Conservation (phyloP, 2,329 filamentous ascomycete species). For the Diaporthe citri region DNA sequence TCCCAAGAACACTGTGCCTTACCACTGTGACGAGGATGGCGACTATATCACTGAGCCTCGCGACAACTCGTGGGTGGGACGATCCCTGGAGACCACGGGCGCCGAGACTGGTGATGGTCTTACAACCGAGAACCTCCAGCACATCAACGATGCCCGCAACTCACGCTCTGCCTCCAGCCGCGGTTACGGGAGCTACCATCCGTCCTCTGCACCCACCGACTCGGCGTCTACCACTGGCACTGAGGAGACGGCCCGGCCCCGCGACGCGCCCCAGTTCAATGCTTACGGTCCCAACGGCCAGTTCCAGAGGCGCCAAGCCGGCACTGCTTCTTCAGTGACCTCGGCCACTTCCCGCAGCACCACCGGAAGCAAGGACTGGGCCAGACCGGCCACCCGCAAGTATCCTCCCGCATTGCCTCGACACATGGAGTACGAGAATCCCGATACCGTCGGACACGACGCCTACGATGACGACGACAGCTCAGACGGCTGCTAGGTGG, state of each 20-base stretch:
- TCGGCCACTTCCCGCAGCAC: constrained; percentile 1
- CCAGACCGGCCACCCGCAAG: constrained; percentile 40
- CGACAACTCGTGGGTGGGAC: background rate
- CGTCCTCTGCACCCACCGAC: constrained; percentile 31
- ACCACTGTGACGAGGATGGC: background rate
- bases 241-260: background rate
- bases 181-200: constrained; percentile 18
- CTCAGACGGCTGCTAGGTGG: constrained; percentile 21
- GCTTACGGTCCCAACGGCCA: constrained; percentile 44
- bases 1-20: background rate
- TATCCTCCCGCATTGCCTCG: constrained; percentile 1
- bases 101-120: background rate
- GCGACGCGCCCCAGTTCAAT: constrained; percentile 37
- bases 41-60: background rate
- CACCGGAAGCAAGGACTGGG: constrained; percentile 40
- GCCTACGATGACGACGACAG: constrained; percentile 33
- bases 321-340: constrained; percentile 28
- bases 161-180: background rate
- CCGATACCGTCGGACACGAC: constrained; percentile 1
- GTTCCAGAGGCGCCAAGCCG: constrained; percentile 32
- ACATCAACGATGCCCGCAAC: background rate
- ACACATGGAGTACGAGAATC: constrained; percentile 32
- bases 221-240: constrained; percentile 1
- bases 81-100: background rate
- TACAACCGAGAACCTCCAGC: constrained; percentile 11